A percentile compares a stretch with the other conserved stretches of the same genome.
Conservation (phyloP, 495 filamentous ascomycete genomes). For the Echria macrotheca region DNA sequence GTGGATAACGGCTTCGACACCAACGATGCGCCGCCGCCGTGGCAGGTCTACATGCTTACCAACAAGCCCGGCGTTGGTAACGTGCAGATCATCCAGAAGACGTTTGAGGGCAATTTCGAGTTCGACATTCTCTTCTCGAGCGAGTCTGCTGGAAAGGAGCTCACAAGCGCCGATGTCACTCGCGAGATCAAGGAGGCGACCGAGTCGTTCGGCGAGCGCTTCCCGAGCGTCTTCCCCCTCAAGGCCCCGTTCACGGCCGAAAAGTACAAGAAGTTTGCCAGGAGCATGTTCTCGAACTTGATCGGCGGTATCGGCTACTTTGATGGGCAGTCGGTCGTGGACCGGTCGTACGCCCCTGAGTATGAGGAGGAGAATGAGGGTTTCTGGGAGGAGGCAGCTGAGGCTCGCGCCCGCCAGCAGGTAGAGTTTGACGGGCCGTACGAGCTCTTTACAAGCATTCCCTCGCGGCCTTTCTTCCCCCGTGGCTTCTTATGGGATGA, state of each 20-base stretch:
- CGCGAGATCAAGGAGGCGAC: slow-evolving; percentile 60
- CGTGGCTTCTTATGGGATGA: slow-evolving; percentile 97
- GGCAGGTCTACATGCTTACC: slow-evolving; percentile 74
- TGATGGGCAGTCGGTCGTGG: slow-evolving; percentile 77
- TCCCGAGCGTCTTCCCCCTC: slow-evolving; percentile 65
- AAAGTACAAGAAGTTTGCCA: slow-evolving; percentile 74
- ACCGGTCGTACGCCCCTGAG: slow-evolving; percentile 82
- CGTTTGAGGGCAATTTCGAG: slow-evolving; percentile 86
- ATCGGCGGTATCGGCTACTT: slow-evolving; percentile 95
- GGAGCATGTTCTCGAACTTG: slow-evolving; percentile 89
- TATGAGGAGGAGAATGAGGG: slow-evolving; percentile 97
- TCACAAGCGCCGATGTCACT: slow-evolving; percentile 60
- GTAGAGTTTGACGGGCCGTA: slow-evolving; percentile 74
- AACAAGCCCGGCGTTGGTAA: slow-evolving; percentile 70
- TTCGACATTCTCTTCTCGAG: slow-evolving; percentile 93
- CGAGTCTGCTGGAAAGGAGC: slow-evolving; percentile 56
- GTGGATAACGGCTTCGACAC: slow-evolving; percentile 62
- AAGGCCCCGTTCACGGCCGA: slow-evolving; percentile 67
- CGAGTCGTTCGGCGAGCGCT: slow-evolving; percentile 66
- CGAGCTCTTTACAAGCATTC: slow-evolving; percentile 88
- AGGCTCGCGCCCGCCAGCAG: slow-evolving; percentile 58
- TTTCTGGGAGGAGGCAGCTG: slow-evolving; percentile 87
- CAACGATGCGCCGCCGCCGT: slow-evolving; percentile 71
- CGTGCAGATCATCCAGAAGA: slow-evolving; percentile 83
- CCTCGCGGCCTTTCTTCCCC: slow-evolving; percentile 93